A percentile compares a stretch with the other conserved stretches of the same genome.
phyloP scores from a whole-genome alignment of 2,329 filamentous ascomycete genomes.

The Grosmannia clavigera region DNA sequence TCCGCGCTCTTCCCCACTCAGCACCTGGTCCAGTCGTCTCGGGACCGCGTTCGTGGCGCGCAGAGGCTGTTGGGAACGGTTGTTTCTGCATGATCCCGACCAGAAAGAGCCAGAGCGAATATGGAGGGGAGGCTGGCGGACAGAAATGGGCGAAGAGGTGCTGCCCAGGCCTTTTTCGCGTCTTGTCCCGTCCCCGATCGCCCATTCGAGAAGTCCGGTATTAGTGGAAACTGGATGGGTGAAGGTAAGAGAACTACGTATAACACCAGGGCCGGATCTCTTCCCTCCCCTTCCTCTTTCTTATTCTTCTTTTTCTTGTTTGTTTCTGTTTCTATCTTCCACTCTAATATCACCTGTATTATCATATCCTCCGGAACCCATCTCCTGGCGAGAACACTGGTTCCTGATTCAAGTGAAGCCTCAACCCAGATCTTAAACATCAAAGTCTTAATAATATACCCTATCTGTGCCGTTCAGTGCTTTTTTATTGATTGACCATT shows the following conservation, averaged over 20 bases:
- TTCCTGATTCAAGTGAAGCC: neutral
- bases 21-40: neutral
- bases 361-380: constrained; percentile 1
- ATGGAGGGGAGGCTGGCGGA: neutral
- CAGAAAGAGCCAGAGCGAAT: neutral
- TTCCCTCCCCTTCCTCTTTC: neutral
- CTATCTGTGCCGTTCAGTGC: neutral
- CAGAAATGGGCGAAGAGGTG: constrained; percentile 1
- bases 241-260: neutral
- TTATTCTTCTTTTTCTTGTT: neutral
- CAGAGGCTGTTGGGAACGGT: neutral
- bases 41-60: constrained; percentile 7
- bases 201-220: neutral
- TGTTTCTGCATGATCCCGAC: neutral
- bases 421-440: neutral
- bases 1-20: neutral
- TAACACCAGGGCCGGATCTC: neutral
- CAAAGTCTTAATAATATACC: neutral
- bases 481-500: neutral
- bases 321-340: neutral
- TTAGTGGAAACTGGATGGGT: constrained; percentile 5
- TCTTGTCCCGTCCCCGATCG: neutral
- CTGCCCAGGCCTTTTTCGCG: neutral
- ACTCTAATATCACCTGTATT: neutral
- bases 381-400: constrained; percentile 9